phyloP scores from a whole-genome alignment of 1,284 basidiomycete genomes.

The Rhodotorula sp. region DNA sequence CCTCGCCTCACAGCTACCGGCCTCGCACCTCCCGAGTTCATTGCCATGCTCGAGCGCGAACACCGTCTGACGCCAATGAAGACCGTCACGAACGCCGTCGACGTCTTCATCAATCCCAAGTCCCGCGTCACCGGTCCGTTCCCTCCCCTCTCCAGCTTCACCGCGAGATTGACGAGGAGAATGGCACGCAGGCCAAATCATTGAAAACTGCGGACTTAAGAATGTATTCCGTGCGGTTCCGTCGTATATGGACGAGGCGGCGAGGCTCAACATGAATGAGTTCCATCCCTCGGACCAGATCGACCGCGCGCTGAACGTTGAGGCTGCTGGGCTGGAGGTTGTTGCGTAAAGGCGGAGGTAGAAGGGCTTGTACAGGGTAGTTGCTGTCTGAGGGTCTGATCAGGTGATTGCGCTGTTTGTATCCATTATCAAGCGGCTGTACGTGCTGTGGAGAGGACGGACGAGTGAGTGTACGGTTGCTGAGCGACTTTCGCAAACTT shows the following conservation, averaged over 20 bases:
- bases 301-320: slow-evolving; percentile 4
- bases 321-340: slow-evolving; percentile 4
- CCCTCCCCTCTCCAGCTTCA: not conserved
- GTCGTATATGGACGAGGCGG: slow-evolving; percentile 13
- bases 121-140: slow-evolving; percentile 21
- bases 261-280: slow-evolving; percentile 20
- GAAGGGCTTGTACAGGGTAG: too few species aligned
- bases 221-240: slow-evolving; percentile 23
- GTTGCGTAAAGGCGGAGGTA: not conserved
- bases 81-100: slow-evolving; percentile 24
- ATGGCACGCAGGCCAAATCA: slow-evolving; percentile 15
- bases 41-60: slow-evolving; percentile 19
- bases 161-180: not conserved
- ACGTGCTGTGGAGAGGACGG: too few species aligned
- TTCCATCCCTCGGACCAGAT: slow-evolving; percentile 13
- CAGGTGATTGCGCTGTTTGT: too few species aligned
- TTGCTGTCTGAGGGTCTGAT: too few species aligned
- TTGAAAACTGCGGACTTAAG: slow-evolving; percentile 28
- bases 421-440: too few species aligned
- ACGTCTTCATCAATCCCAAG: slow-evolving; percentile 21
- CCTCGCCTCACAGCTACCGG: slow-evolving; percentile 1
- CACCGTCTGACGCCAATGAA: slow-evolving; percentile 26
- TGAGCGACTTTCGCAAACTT: too few species aligned
- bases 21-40: slow-evolving; percentile 21
- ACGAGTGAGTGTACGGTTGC: too few species aligned